Base-by-base conservation (phyloP, 2,329 filamentous ascomycete genomes). In the Akanthomyces dipterigenus region DNA sequence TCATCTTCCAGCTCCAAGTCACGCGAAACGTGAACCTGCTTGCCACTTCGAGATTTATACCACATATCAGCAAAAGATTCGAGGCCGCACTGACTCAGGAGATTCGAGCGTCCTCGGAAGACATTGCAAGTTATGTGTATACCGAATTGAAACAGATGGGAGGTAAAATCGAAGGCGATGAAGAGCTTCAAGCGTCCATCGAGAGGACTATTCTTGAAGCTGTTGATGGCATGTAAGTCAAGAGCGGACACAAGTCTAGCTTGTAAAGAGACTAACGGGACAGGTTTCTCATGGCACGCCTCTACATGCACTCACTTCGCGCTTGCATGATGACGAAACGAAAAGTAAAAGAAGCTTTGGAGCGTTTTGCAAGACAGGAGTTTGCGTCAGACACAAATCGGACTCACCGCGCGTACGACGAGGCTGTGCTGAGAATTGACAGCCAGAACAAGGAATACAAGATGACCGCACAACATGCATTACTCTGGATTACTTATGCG, bases 381-480 rank as follows among this genome's bases (percentile, higher is more conserved):
- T 34, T 46, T 1, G 67, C 71, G 3, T 63, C 81, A 1, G 16
- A 63, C 42, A 66, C 67, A 12, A 51, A 67, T 20, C 69, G 67
- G 16, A 72, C 75, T 24, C 65, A 76, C 18, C 6, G 63, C 18
- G 72, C 74, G 1, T 83, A 83, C 57, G 60, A 70, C 0, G 63
- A 75, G 0, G 73, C 74, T 0, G 75, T 81, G 65, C 28, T 72
- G 2, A 68, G 77, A 24, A 79, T 81, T 31, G 51, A 72, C 7
- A 59, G 64, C 1, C 77, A 81, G 56, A 11, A 64, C 0, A 0
- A 54, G 2, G 73, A 70, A 3, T 62, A 70, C n/a, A 45, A 55
- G 28, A 55, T 70, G 11, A 9, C 28, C 8, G 0, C 68, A 77
- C 51, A 77, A 78, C 0, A 73, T 67, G n/a, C 69, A 4, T 58